These are phyloP conservation scores for Malus hybrid DNA, from an alignment of 331 rosid genomes.

Conservation along the genomic window DNA sequence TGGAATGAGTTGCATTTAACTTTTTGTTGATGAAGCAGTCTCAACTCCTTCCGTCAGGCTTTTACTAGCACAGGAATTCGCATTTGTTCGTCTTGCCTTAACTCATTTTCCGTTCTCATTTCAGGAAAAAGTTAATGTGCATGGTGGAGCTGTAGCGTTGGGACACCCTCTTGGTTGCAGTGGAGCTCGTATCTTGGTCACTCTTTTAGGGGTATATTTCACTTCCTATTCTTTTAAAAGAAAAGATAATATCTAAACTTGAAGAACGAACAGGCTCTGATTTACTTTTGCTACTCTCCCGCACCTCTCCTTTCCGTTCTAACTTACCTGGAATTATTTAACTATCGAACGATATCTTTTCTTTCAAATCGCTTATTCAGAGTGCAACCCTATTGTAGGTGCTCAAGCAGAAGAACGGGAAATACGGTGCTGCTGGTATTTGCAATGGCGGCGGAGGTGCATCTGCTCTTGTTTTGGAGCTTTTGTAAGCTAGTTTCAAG, in stretches of 20 bases:
- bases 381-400: conserved; percentile 37
- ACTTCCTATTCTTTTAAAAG: background rate
- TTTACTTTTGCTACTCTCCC: background rate
- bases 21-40: background rate
- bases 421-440: conserved; percentile 89
- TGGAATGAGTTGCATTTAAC: too few species aligned
- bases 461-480: conserved; percentile 96
- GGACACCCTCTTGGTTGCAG: conserved; percentile 99
- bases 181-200: conserved; percentile 94
- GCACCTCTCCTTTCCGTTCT: background rate
- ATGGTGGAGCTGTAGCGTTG: conserved; percentile 93
- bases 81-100: background rate
- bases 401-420: conserved; percentile 77
- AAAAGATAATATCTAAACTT: background rate
- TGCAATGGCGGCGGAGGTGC: conserved; percentile 99
- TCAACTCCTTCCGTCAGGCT: background rate
- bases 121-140: conserved; percentile 82
- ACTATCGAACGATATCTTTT: background rate
- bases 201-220: conserved; percentile 80
- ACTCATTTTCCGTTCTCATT: background rate
- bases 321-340: background rate
- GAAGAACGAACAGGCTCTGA: background rate
- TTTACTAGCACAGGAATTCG: background rate
- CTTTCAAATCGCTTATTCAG: background rate
- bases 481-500: conserved; percentile 34